Percentiles rank a stretch among this genome's conserved stretches.
Evolutionary conservation across 345 rosid species (phyloP).

Genomic region (Aethionema arabicum): DNA sequence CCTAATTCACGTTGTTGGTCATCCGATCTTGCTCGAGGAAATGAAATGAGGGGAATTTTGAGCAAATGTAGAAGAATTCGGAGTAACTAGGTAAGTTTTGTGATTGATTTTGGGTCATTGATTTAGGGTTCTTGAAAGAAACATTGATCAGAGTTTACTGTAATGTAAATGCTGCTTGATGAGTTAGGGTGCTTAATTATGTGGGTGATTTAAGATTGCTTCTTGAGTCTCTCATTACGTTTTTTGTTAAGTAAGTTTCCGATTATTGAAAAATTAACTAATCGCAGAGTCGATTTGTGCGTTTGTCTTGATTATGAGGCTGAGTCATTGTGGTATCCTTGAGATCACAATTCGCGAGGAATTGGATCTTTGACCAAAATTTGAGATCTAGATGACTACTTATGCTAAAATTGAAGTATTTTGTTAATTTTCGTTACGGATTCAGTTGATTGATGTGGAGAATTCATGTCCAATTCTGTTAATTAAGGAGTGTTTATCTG

Average conservation of each 20-base stretch:
- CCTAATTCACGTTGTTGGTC: constrained; percentile 1
- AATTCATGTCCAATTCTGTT: constrained; percentile 17
- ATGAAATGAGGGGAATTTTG: constrained; percentile 2
- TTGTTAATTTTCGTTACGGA: constrained; percentile 7
- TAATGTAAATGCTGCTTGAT: constrained; percentile 3
- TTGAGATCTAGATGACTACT: constrained; percentile 7
- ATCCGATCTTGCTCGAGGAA: constrained; percentile 13
- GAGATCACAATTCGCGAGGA: not conserved
- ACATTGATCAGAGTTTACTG: not conserved
- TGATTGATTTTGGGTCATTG: constrained; percentile 27
- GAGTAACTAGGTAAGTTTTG: not conserved
- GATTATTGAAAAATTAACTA: not conserved
- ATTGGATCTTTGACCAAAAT: not conserved
- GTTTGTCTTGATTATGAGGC: not conserved
- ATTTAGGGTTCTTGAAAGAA: constrained; percentile 19
- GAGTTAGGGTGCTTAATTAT: not conserved
- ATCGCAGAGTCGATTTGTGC: not conserved
- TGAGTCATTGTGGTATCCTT: not conserved
- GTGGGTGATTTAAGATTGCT: not conserved
- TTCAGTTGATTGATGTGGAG: constrained; percentile 13
- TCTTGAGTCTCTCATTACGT: constrained; percentile 1
- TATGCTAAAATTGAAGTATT: constrained; percentile 18
- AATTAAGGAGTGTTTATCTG: constrained; percentile 13
- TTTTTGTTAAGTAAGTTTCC: not conserved
- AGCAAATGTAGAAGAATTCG: not conserved